phyloP scores from a whole-genome alignment of 2,329 filamentous ascomycete species.

The Colletotrichum tropicale region DNA sequence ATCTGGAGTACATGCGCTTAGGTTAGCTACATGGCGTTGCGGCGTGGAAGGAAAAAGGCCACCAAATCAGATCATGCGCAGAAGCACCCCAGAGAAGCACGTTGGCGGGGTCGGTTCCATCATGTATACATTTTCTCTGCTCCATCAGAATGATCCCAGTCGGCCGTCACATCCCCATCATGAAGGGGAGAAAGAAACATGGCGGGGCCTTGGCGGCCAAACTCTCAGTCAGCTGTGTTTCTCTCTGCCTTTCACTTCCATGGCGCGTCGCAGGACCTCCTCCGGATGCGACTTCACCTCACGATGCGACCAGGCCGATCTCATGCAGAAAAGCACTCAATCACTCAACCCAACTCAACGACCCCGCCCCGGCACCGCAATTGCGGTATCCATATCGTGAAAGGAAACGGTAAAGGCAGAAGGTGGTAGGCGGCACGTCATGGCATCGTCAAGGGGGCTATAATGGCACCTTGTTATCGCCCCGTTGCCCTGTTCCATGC shows the following conservation, averaged over 20 bases:
- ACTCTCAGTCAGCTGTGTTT: not conserved
- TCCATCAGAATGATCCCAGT: not conserved
- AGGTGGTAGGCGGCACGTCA: conserved; percentile 11
- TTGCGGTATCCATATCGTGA: not conserved
- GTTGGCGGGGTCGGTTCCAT: not conserved
- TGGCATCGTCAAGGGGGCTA: conserved; percentile 1
- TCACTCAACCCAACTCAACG: not conserved
- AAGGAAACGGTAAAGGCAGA: not conserved
- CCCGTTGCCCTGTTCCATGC: not conserved
- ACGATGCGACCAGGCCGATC: not conserved
- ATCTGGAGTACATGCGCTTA: not conserved
- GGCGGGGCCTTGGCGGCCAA: not conserved
- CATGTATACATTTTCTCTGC: not conserved
- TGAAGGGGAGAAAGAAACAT: not conserved
- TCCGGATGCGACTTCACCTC: not conserved
- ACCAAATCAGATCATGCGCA: not conserved
- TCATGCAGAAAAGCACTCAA: not conserved
- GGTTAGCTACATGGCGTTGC: not conserved
- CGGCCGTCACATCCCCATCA: not conserved
- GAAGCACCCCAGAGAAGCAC: not conserved
- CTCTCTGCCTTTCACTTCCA: not conserved
- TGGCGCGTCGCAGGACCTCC: not conserved
- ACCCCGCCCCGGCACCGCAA: not conserved
- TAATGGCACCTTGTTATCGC: conserved; percentile 6
- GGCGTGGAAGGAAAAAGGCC: not conserved